Percentiles rank a stretch among this genome's conserved stretches.
Conservation (phyloP, 768 basidiomycete genomes). For the Pisolithus tinctorius region DNA sequence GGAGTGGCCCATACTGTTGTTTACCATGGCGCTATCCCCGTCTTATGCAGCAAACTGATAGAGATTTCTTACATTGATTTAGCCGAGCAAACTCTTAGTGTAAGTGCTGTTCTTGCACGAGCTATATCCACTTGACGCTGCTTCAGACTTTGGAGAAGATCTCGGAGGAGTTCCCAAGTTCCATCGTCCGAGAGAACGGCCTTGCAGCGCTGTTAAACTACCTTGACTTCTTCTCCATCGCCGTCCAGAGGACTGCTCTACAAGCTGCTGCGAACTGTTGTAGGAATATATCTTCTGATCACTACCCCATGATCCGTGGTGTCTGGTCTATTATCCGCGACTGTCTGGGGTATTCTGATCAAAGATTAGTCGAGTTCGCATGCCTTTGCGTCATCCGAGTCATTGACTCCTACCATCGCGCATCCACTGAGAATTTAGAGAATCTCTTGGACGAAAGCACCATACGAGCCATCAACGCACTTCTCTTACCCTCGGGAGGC, state of each 20-base stretch:
- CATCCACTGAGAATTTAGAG: conserved; percentile 82
- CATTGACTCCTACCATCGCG: conserved; percentile 85
- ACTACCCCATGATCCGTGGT: conserved; percentile 81
- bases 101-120: conserved; percentile 39
- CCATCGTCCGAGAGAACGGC: conserved; percentile 94
- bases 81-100: conserved; percentile 95
- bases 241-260: conserved; percentile 92
- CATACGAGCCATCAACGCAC: conserved; percentile 77
- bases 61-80: conserved; percentile 98
- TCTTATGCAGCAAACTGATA: conserved; percentile 93
- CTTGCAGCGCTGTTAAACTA: conserved; percentile 89
- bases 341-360: conserved; percentile 87
- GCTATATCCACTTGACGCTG: conserved; percentile 11
- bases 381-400: conserved; percentile 92
- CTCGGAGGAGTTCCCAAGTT: conserved; percentile 92
- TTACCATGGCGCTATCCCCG: conserved; percentile 96
- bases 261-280: conserved; percentile 98
- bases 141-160: conserved; percentile 94
- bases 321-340: conserved; percentile 93
- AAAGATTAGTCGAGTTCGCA: conserved; percentile 95
- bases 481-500: conserved; percentile 80
- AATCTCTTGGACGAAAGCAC: conserved; percentile 71
- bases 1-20: conserved; percentile 97
- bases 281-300: conserved; percentile 82
- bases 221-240: conserved; percentile 97